Base-by-base conservation (phyloP, 2,329 filamentous ascomycete species). In the Fusarium longipes region DNA sequence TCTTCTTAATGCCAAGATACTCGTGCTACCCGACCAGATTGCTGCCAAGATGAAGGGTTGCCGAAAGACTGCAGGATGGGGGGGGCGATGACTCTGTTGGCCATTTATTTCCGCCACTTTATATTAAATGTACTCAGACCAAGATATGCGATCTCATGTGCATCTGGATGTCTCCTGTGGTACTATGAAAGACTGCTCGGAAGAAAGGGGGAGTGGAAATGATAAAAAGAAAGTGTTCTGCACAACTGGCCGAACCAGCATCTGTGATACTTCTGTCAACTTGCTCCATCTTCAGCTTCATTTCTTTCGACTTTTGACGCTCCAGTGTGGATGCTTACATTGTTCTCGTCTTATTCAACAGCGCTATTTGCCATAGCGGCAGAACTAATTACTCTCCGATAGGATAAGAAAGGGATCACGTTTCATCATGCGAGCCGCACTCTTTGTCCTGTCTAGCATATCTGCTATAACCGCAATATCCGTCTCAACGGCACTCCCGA, bases 51-150 rank as follows among this genome's bases (percentile, higher is more conserved):
- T 15, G 20, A 38, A 36, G 22, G 32, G 40, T 18, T 2, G 17
- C 3, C 17, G n/a, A 27, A 48, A 25, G 22, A 35, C 25, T 27
- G 14, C 25, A 29, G 11, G 17, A 25, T 36, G 22, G 14, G 45
- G 30, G 22, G 33, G 22, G n/a, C 24, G 15, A 8, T 17, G 18
- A 47, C 11, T 7, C 20, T 54, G 22, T 6, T 14, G 14, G 4
- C 32, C 30, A 48, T 29, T 3, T 7, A 29, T 43, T 25, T 62
- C 42, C 42, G 49, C 57, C 57, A 63, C 57, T 35, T 63, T 44
- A 57, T 63, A 38, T 63, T 44, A 63, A 44, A 54, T 61, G 56
- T 55, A 35, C 39, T 49, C 35, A 24, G 30, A 27, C 18, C 40
- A 33, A 57, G 35, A 43, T 24, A 62, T 32, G 53, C 12, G 17